A percentile compares a stretch with the other conserved stretches of the same genome.
These are phyloP conservation scores for Moricandia arvensis DNA, from an alignment of 345 rosid genomes.

Conservation along the genomic window DNA sequence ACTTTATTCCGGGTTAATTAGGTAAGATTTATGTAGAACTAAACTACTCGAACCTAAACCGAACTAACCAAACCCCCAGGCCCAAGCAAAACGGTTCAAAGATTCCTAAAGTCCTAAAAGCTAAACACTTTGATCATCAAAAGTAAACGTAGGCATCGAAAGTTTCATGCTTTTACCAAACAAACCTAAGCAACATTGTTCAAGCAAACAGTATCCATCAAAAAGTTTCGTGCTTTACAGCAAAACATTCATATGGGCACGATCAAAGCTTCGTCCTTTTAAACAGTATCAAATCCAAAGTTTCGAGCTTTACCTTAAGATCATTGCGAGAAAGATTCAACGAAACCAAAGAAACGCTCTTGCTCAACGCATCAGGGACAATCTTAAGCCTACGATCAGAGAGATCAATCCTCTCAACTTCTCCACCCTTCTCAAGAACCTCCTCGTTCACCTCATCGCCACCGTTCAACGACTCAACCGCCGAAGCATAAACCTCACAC, in stretches of 20 bases:
- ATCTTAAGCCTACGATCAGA: conserved; percentile 55
- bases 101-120: neutral
- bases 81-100: neutral
- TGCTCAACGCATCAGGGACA: conserved; percentile 76
- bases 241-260: no score
- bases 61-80: no score
- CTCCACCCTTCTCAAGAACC: conserved; percentile 50
- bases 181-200: neutral
- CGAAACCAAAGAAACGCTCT: conserved; percentile 50
- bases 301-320: conserved; percentile 52
- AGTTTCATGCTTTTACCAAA: neutral
- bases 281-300: no score
- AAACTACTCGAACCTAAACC: no score
- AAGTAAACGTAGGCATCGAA: neutral
- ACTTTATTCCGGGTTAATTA: no score
- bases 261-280: no score
- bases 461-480: conserved; percentile 38
- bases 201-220: neutral
- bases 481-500: conserved; percentile 46
- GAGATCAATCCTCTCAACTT: conserved; percentile 57
- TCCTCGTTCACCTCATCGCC: conserved; percentile 45
- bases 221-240: conserved; percentile 38
- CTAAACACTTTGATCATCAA: neutral
- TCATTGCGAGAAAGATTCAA: conserved; percentile 73
- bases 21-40: no score